Base-by-base conservation (phyloP, 352 stramenopile genomes). In the Globisporangium alternatum region DNA sequence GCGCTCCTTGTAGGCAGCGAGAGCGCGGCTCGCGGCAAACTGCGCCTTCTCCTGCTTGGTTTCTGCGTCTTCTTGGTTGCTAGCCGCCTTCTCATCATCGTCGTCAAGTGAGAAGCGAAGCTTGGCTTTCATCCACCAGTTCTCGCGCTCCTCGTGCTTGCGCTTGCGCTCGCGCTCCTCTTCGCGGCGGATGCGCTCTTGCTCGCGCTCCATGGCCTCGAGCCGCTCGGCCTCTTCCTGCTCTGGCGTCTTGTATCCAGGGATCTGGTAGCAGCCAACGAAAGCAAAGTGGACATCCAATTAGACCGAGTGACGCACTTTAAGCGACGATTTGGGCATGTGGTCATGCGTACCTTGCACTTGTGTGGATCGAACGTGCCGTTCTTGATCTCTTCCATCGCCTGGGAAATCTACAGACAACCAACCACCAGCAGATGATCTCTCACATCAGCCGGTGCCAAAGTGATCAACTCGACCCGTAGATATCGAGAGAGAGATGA, bases 311-410 rank as follows among this genome's bases (percentile, higher is more conserved):
- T 28, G 25, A 28, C 25, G 25, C 25, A 2, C 25, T 28, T 28
- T 28, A 28, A 28, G 25, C 25, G 25, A 28, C 2, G 25, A 28
- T 28, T 28, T 28, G 25, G 25, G 25, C 25, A 28, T 28, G n/a
- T 31, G n/a, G 9, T 41, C 15, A 43, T 19, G 37, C 56, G 44
- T 60, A 88, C 81, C 44, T 91, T 89, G 71, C 85, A 93, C 15
- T 77, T 76, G 21, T 78, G 39, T 0, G 85, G 81, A 60, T 93
- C 85, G 48, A 93, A 93, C 43, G 85, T 92, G 4, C 81, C 85
- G 43, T 83, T 80, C 71, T 93, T 86, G 70, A 93, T 90, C 63
- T 92, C 72, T 17, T 91, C 80, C 72, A 93, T 89, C 13, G 83
- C 85, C 43, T 85, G 62, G 3, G 85, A 66, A 35, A 93, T 82